These are phyloP conservation scores for Aleurites moluccanus DNA, from an alignment of 441 rosid species.

Conservation along the genomic window DNA sequence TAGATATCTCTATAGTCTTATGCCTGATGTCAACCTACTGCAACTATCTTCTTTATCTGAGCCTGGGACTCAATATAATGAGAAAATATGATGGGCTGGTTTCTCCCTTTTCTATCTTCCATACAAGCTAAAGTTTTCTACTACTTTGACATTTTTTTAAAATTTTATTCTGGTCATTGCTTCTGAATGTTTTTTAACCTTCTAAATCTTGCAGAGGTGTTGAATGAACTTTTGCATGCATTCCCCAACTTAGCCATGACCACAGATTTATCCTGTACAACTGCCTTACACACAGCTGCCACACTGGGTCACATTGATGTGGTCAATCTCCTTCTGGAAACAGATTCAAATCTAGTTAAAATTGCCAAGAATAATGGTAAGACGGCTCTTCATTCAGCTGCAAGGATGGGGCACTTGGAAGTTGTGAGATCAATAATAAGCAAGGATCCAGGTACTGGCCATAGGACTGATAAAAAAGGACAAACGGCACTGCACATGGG, in stretches of 20 bases:
- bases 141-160: background rate
- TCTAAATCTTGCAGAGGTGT: conserved; percentile 56
- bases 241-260: conserved; percentile 94
- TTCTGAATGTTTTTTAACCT: conserved; percentile 3
- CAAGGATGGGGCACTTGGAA: conserved; percentile 91
- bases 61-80: background rate
- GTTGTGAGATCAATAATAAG: conserved; percentile 68
- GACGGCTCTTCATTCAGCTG: conserved; percentile 89
- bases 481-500: conserved; percentile 97
- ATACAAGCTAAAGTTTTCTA: conserved; percentile 10
- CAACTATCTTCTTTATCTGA: background rate
- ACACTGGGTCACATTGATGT: conserved; percentile 79
- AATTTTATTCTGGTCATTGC: background rate
- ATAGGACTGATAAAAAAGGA: conserved; percentile 79
- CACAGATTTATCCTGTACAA: conserved; percentile 70
- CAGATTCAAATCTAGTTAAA: conserved; percentile 72
- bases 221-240: conserved; percentile 57
- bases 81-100: background rate
- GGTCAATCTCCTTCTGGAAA: conserved; percentile 81
- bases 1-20: background rate
- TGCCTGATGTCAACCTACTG: background rate
- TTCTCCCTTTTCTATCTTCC: background rate
- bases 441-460: conserved; percentile 69
- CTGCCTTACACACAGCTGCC: conserved; percentile 96
- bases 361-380: conserved; percentile 91